Base-by-base conservation (phyloP, 306 rosid species). In the Arachis stenosperma region DNA sequence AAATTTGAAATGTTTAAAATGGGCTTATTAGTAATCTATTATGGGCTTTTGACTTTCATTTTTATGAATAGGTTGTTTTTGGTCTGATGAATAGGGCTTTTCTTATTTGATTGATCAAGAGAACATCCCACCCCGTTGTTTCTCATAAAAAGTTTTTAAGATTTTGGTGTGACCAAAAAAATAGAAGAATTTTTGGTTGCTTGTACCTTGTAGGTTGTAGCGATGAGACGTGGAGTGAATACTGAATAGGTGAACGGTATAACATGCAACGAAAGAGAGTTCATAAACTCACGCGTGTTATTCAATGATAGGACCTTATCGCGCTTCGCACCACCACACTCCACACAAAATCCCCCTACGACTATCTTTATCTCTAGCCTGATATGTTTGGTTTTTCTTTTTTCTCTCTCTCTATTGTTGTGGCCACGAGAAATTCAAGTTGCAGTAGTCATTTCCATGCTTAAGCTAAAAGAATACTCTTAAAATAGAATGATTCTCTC, bases 311-410 rank as follows among this genome's bases (percentile, higher is more conserved):
- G 76, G 67, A 30, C 13, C 54, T 7, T 41, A 30, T 73, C 36
- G 71, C 46, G 52, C 30, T n/a, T 27, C 0, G 66, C 40, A 64
- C 13, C 67, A 48, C 91, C 88, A 78, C 88, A 71, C 84, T 48
- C 91, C 88, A 78, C 88, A 71, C 84, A 74, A 68, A 42, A 65
- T 5, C 29, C 67, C 22, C 33, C 69, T 65, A 10, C 43, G 4
- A 9, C 1, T 2, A 29, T 77, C 44, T 44, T 76, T 77, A 76
- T 82, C 89, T 17, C 9, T 60, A 5, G 2, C 8, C 37, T 27
- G 30, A 43, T 54, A 30, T 48, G 3, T 33, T 33, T 33, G 4
- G 4, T 33, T 33, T 33, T 33, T 4, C 3, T 65, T 76, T 40
- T 61, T 7, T 51, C 8, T 2, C 10, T 9, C 9, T 36, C 13